A percentile compares a stretch with the other conserved stretches of the same genome.
phyloP scores from a whole-genome alignment of 2,329 filamentous ascomycete genomes.

The Sarocladiaceae sp. region DNA sequence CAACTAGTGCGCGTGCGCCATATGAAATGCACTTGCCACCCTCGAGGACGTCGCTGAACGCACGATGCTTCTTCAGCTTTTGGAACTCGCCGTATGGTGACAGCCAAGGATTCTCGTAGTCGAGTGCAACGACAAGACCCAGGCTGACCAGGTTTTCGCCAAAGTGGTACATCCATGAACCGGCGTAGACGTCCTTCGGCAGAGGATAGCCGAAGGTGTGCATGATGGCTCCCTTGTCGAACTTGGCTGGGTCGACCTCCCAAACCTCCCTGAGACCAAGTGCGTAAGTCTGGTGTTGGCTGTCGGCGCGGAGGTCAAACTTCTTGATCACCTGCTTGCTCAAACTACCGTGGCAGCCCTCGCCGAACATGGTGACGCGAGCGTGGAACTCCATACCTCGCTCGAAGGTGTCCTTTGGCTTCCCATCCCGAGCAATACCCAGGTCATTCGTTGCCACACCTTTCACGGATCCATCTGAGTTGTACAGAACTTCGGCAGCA shows the following conservation, averaged over 20 bases:
- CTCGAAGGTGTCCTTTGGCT: constrained; percentile 87
- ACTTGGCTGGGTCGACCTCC: constrained; percentile 93
- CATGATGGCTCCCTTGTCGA: constrained; percentile 76
- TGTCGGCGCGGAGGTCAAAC: constrained; percentile 83
- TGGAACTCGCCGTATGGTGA: constrained; percentile 96
- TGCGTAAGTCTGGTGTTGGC: constrained; percentile 92
- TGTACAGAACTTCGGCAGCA: constrained; percentile 87
- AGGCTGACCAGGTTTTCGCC: constrained; percentile 93
- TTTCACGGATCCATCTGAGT: constrained; percentile 78
- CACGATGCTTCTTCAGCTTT: constrained; percentile 96
- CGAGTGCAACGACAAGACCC: constrained; percentile 86
- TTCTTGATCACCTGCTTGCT: constrained; percentile 94
- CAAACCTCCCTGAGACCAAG: constrained; percentile 95
- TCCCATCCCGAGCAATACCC: constrained; percentile 75
- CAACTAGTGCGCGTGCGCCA: constrained; percentile 83
- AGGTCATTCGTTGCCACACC: constrained; percentile 96
- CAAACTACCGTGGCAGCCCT: constrained; percentile 93
- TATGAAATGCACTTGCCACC: constrained; percentile 98
- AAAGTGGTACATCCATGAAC: constrained; percentile 99
- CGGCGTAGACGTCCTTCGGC: constrained; percentile 84
- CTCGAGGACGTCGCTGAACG: constrained; percentile 82
- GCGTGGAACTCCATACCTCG: constrained; percentile 98
- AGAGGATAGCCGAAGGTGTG: constrained; percentile 94
- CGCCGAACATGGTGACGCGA: constrained; percentile 82
- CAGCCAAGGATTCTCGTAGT: constrained; percentile 95